These are phyloP conservation scores for Heliosperma pusillum DNA, from an alignment of 148 eudicot genomes.

Conservation along the genomic window DNA sequence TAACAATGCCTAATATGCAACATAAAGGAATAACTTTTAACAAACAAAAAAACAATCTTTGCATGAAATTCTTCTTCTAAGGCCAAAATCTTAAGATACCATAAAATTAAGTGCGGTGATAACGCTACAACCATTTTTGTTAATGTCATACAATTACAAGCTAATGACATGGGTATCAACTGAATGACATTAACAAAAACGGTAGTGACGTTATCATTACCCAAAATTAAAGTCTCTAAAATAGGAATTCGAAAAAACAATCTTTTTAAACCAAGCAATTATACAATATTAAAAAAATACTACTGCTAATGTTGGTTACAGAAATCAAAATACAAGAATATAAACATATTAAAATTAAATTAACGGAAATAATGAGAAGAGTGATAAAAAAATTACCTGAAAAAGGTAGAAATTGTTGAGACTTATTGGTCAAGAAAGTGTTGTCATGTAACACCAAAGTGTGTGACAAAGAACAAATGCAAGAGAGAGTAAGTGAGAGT, in stretches of 20 bases:
- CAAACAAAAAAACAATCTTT: not conserved
- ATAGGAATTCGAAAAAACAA: not conserved
- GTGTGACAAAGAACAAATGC: not conserved
- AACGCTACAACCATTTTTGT: no score
- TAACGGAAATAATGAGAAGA: not conserved
- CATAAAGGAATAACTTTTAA: not conserved
- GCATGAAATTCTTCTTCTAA: not conserved
- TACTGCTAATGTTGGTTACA: no score
- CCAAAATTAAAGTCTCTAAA: not conserved
- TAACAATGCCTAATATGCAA: not conserved
- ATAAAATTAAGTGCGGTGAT: no score
- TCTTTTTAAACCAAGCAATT: not conserved
- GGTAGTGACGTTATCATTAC: no score
- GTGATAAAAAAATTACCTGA: not conserved
- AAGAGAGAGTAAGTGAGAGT: not conserved
- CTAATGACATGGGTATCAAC: no score
- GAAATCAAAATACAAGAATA: not conserved
- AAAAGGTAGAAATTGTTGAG: not conserved
- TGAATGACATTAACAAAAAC: no score
- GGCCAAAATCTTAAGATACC: not conserved
- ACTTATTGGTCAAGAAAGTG: not conserved
- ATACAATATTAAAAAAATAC: not conserved
- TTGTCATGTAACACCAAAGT: no score
- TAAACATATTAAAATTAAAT: not conserved
- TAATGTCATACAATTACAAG: no score